Evolutionary conservation across 1,284 basidiomycete species (phyloP).

Genomic region (Malassezia slooffiae): DNA sequence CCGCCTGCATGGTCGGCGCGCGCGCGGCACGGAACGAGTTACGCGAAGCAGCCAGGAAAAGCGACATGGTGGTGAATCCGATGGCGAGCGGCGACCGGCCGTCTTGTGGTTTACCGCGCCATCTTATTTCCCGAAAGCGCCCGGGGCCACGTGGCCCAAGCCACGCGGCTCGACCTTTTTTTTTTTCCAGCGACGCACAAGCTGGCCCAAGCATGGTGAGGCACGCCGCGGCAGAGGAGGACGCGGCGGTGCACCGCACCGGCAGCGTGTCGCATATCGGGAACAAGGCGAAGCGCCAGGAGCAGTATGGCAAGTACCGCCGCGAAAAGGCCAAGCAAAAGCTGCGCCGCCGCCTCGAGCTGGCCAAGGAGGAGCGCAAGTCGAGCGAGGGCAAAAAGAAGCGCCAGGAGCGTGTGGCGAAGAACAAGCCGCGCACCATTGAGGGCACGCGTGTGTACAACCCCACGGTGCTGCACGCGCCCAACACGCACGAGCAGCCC

Average conservation of each 20-base stretch:
- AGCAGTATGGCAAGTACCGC: constrained; percentile 56
- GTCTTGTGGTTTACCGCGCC: background rate
- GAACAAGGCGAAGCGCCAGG: constrained; percentile 47
- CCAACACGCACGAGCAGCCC: constrained; percentile 47
- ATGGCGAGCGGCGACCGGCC: too few species aligned
- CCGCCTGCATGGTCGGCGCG: constrained; percentile 16
- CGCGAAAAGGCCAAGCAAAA: constrained; percentile 70
- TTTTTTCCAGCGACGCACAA: too few species aligned
- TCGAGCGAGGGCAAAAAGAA: constrained; percentile 60
- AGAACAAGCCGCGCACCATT: constrained; percentile 79
- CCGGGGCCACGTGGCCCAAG: constrained; percentile 10
- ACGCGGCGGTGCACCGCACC: constrained; percentile 1
- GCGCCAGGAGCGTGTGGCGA: constrained; percentile 61
- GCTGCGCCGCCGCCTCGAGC: constrained; percentile 64
- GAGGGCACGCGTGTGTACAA: constrained; percentile 88
- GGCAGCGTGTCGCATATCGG: constrained; percentile 40
- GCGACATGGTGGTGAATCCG: constrained; percentile 33
- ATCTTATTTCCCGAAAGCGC: background rate
- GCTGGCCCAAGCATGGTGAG: background rate
- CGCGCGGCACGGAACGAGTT: constrained; percentile 27
- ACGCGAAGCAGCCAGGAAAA: constrained; percentile 28
- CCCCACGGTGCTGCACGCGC: constrained; percentile 56
- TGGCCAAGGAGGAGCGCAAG: constrained; percentile 41
- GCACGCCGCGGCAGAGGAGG: background rate
- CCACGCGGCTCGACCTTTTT: too few species aligned